A percentile compares a stretch with the other conserved stretches of the same genome.
phyloP scores from a whole-genome alignment of 1,284 basidiomycete species.

The Salmacisia buchloeana region DNA sequence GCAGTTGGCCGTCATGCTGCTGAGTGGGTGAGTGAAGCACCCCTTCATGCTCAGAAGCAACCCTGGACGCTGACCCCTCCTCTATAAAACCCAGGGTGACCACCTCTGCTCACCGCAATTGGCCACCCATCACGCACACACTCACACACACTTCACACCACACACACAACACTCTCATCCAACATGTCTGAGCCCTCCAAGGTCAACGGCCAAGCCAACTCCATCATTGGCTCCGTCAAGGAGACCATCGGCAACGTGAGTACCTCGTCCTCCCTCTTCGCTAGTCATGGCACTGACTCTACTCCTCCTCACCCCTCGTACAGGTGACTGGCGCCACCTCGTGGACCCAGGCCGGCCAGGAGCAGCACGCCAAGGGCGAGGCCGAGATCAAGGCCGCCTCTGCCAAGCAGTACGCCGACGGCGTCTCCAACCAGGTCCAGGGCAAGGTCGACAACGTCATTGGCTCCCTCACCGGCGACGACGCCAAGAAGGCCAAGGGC shows the following conservation, averaged over 20 bases:
- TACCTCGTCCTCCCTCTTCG: not conserved
- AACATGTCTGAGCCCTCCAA: conserved; percentile 37
- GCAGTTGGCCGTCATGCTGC: too few species aligned
- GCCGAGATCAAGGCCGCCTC: conserved; percentile 37
- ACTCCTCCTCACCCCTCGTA: not conserved
- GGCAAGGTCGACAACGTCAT: conserved; percentile 39
- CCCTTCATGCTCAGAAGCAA: too few species aligned
- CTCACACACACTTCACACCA: conserved; percentile 8
- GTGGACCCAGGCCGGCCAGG: conserved; percentile 36
- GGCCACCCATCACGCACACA: too few species aligned
- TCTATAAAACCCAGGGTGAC: too few species aligned
- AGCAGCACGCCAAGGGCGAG: conserved; percentile 41
- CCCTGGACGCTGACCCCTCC: too few species aligned
- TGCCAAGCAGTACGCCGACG: conserved; percentile 41
- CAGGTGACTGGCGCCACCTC: conserved; percentile 22
- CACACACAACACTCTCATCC: conserved; percentile 14
- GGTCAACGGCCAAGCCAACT: conserved; percentile 33
- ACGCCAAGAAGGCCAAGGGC: conserved; percentile 31
- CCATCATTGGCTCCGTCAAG: conserved; percentile 28
- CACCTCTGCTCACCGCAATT: too few species aligned
- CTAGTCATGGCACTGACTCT: not conserved
- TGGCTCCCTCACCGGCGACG: conserved; percentile 38
- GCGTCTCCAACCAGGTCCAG: conserved; percentile 36
- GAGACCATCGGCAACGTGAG: conserved; percentile 35
- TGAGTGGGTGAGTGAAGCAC: too few species aligned